A percentile compares a stretch with the other conserved stretches of the same genome.
These are phyloP conservation scores for Leccinum aurantiacum DNA, from an alignment of 768 basidiomycete species.

Conservation along the genomic window DNA sequence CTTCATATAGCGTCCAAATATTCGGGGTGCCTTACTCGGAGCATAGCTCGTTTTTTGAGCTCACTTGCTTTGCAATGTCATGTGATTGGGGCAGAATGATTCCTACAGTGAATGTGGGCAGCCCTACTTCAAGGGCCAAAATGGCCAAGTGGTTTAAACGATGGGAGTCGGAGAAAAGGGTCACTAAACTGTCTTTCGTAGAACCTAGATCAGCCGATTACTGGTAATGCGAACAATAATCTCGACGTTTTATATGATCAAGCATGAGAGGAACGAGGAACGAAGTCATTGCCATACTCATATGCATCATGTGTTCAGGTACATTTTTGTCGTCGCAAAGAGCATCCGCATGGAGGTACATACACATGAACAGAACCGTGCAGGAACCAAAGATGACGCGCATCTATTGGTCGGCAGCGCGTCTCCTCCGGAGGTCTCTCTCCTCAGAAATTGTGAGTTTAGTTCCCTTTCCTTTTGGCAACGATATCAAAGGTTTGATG, in stretches of 20 bases:
- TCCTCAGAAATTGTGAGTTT: slow-evolving; percentile 98
- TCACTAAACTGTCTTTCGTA: slow-evolving; percentile 40
- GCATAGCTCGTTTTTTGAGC: slow-evolving; percentile 93
- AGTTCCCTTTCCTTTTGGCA: slow-evolving; percentile 97
- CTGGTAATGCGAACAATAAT: slow-evolving; percentile 35
- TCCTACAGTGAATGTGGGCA: slow-evolving; percentile 91
- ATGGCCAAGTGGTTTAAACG: slow-evolving; percentile 88
- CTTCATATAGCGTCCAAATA: slow-evolving; percentile 65
- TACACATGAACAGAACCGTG: slow-evolving; percentile 7
- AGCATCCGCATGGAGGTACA: slow-evolving; percentile 24
- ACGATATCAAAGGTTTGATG: slow-evolving; percentile 91
- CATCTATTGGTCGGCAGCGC: slow-evolving; percentile 65
- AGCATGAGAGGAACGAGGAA: not conserved
- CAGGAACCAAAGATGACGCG: slow-evolving; percentile 4
- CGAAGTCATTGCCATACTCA: slow-evolving; percentile 9
- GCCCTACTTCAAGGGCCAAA: slow-evolving; percentile 68
- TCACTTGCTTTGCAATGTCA: slow-evolving; percentile 93
- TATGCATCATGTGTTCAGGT: slow-evolving; percentile 16
- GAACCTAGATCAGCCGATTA: slow-evolving; percentile 44
- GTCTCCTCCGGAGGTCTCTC: slow-evolving; percentile 88
- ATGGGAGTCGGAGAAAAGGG: slow-evolving; percentile 83
- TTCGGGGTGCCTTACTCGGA: slow-evolving; percentile 93
- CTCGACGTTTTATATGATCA: not conserved
- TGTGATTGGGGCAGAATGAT: slow-evolving; percentile 87
- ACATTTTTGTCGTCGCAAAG: slow-evolving; percentile 20